These are phyloP conservation scores for Jamesozyma gamospora DNA, from an alignment of 805 yeast species.

Conservation along the genomic window DNA sequence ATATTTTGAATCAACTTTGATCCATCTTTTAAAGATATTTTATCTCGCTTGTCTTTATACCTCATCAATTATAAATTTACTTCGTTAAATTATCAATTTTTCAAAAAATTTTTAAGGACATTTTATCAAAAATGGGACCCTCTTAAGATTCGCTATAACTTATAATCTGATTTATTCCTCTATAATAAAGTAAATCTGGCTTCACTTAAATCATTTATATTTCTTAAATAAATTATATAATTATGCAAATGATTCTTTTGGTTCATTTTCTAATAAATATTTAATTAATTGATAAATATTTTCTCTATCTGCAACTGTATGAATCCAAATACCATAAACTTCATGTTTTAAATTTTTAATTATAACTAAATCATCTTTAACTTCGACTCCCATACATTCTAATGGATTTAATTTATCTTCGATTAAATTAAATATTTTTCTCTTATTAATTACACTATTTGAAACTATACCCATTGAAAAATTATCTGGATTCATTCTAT, in stretches of 20 bases:
- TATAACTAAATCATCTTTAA: constrained; percentile 59
- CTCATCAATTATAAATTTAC: too few relatives aligned
- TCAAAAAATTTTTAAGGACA: too few relatives aligned
- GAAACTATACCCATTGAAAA: constrained; percentile 62
- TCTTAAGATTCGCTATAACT: too few relatives aligned
- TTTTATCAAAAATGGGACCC: too few relatives aligned
- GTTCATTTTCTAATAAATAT: constrained; percentile 26
- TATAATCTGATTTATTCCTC: too few relatives aligned
- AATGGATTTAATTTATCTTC: constrained; percentile 24
- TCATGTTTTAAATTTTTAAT: constrained; percentile 59
- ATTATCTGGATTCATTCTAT: constrained; percentile 58
- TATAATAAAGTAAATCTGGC: too few relatives aligned
- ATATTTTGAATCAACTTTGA: too few relatives aligned
- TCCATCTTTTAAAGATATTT: too few relatives aligned
- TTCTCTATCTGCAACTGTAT: constrained; percentile 55
- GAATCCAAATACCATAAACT: constrained; percentile 72
- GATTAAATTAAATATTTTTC: constrained; percentile 28
- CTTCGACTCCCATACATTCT: constrained; percentile 52
- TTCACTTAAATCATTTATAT: too few relatives aligned
- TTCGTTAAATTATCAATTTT: too few relatives aligned
- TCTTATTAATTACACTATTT: constrained; percentile 37
- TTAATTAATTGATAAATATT: constrained; percentile 41
- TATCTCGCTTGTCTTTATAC: too few relatives aligned
- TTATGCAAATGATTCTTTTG: constrained; percentile 25
- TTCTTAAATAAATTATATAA: too few relatives aligned